Evolutionary conservation across 2,329 filamentous ascomycete species (phyloP), one percentile per base, ranked within the genome.

Genomic region (Exophiala sp.): DNA sequence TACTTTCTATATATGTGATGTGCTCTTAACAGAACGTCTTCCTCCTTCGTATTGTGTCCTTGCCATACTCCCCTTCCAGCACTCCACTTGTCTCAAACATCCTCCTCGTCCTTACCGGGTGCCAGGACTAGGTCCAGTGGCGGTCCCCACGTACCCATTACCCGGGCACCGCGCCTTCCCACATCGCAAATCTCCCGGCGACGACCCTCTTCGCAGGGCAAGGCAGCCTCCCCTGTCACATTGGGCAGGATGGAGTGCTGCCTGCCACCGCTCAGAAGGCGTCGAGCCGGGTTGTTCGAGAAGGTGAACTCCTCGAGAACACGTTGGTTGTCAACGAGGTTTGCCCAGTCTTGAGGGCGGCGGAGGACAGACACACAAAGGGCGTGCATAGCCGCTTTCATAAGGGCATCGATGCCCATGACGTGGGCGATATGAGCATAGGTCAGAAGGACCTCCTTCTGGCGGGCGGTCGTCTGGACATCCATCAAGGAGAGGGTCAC

Each of bases 311-410:
- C 29, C 5, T 41, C 14, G 21, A 49, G 38, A 12, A 49, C 18
- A 32, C 3, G 42, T 9, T 8, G 24, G 2, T 47, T 21, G 21
- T 39, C 43, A 20, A 5, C 34, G 20, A 12, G 7, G 11, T 47
- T n/a, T 3, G 36, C 2, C 50, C 50, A 52, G 16, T 41, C 44
- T 2, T 47, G 20, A 16, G 42, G 50, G 8, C 44, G 20, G 36
- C 44, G 50, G 5, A 42, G 35, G 35, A 53, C 32, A 1, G 50
- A 32, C 5, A 29, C 20, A 29, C 43, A 53, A 7, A 48, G 36
- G 16, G 43, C 44, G 36, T 54, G 51, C 20, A 49, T 38, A 1
- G 44, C 51, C 5, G 45, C 45, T 2, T 54, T 36, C 44, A 47
- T 46, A 12, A 54, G 45, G 3, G 14, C 14, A 29, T 38, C 18